Base-by-base conservation (phyloP, 2,329 filamentous ascomycete genomes). In the Helicocarpus griseus region DNA sequence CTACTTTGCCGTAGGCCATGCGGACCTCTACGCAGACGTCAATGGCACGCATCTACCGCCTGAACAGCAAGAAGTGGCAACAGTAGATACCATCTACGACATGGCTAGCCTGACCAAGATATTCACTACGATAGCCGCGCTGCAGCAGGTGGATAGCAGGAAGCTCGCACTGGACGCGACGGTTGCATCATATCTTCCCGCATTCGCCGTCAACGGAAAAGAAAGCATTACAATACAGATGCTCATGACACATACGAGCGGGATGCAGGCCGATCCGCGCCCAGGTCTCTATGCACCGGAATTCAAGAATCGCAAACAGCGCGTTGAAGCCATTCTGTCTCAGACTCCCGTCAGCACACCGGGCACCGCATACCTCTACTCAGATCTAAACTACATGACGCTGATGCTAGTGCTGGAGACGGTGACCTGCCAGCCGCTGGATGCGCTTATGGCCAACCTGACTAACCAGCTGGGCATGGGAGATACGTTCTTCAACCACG, bases 101-200 rank as follows among this genome's bases (percentile, higher is more conserved):
- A 61, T 69, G 62, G 67, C 67, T 35, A 69, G 67, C 52, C 53
- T 70, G 28, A 66, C 68, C 5, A 70, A 70, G 56, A 51, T 70
- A 24, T 69, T 67, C 48, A 69, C 67, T n/a, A 60, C 65, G 0
- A 58, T 68, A 3, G 65, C 65, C 0, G 62, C 58, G 6, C 57
- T 69, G 38, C 59, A 65, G 2, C 54, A 61, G 35, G 51, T 68
- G 5, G 67, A 69, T 48, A 50, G 54, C 3, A 59, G 54, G 8
- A 56, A 51, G 1, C 53, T 67, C 24, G 50, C 24, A 2, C 55
- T 65, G 13, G 58, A 65, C 38, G 58, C 53, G 11, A 63, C 61
- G 1, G 66, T 67, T 6, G 60, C 61, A 5, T 58, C 56, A 11
- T 68, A 65, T 41, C 54, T 69, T 44, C 64, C 67, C 2, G 52